These are phyloP conservation scores for Penicillium decumbens DNA, from an alignment of 2,329 filamentous ascomycete genomes.

Conservation along the genomic window DNA sequence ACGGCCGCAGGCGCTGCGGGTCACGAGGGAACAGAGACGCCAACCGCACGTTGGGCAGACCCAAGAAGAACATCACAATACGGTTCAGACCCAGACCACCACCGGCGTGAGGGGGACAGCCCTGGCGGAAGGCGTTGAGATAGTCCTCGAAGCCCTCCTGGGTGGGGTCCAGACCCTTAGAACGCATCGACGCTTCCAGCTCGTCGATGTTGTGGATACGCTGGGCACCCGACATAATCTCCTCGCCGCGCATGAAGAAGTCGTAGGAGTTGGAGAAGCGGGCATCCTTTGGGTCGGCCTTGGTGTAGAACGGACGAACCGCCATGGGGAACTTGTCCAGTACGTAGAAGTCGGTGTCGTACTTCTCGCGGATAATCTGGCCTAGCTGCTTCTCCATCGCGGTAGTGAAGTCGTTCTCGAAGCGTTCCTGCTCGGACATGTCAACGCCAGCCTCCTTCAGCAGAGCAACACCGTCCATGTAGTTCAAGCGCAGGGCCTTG, in stretches of 20 bases:
- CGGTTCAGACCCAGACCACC: slow-evolving; percentile 63
- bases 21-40: slow-evolving; percentile 61
- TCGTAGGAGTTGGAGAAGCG: slow-evolving; percentile 65
- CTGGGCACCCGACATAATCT: slow-evolving; percentile 64
- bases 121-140: slow-evolving; percentile 60
- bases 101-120: slow-evolving; percentile 60
- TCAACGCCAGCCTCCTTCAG: slow-evolving; percentile 50
- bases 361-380: slow-evolving; percentile 78
- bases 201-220: slow-evolving; percentile 60
- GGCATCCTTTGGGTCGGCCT: slow-evolving; percentile 65
- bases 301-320: slow-evolving; percentile 88
- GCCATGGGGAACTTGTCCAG: slow-evolving; percentile 92
- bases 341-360: slow-evolving; percentile 91
- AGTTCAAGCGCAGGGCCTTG: slow-evolving; percentile 48
- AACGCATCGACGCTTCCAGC: slow-evolving; percentile 54
- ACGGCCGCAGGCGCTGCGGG: slow-evolving; percentile 51
- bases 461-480: slow-evolving; percentile 47
- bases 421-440: slow-evolving; percentile 46
- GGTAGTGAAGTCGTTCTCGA: slow-evolving; percentile 47
- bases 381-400: slow-evolving; percentile 66
- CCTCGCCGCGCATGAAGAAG: slow-evolving; percentile 67
- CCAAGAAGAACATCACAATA: slow-evolving; percentile 64
- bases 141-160: slow-evolving; percentile 60
- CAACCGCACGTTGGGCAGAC: slow-evolving; percentile 59
- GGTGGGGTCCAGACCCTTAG: slow-evolving; percentile 57